Conservation (phyloP, 441 rosid species). For the Adansonia madagascariensis region DNA sequence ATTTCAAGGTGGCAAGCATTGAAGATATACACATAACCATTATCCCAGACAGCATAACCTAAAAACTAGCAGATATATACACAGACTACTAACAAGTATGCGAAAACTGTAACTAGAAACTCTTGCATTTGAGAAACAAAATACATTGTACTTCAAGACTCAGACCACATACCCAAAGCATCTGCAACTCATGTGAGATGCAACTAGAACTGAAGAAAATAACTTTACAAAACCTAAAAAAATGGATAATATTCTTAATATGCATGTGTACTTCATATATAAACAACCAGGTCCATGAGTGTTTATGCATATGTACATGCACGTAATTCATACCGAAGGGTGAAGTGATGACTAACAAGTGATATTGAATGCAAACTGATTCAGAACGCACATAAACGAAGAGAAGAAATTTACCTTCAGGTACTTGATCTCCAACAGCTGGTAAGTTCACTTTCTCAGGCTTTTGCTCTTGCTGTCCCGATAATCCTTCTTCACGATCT, state of each 20-base stretch:
- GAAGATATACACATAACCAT: background rate
- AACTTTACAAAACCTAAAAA: background rate
- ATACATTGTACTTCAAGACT: background rate
- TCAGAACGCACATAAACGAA: background rate
- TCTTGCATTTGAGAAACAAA: background rate
- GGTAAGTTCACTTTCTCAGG: conserved; percentile 36
- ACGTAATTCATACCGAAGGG: background rate
- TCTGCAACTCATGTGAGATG: conserved; percentile 6
- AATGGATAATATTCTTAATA: background rate
- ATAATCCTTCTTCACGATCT: conserved; percentile 39
- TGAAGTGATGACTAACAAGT: background rate
- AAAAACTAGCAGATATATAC: background rate
- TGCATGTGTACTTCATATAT: background rate
- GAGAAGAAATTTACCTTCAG: conserved; percentile 50
- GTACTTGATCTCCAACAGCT: conserved; percentile 38
- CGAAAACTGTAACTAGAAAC: background rate
- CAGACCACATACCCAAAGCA: background rate
- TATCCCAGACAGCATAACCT: background rate
- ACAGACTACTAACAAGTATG: background rate
- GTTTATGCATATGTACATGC: background rate
- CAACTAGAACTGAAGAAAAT: background rate
- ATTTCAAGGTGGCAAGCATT: background rate
- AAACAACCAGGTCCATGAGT: background rate
- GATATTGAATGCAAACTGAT: background rate
- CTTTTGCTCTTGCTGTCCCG: conserved; percentile 48